Evolutionary conservation across 2,329 filamentous ascomycete genomes (phyloP).

Genomic region (Massarina eburnea): DNA sequence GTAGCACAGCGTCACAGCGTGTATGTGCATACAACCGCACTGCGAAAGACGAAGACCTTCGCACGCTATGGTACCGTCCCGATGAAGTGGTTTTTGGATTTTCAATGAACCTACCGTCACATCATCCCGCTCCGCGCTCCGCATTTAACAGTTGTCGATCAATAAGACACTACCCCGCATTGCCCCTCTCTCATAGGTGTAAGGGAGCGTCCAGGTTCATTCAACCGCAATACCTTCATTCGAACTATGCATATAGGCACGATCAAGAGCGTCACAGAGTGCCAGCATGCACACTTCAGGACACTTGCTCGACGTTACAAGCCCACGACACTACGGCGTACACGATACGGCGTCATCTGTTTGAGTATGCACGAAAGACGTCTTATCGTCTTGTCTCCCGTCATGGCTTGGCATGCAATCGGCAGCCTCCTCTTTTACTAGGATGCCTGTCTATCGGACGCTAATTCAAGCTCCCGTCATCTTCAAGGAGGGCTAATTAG

Average conservation of each 20-base stretch:
- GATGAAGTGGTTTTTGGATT: too few relatives aligned
- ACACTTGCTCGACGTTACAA: conserved; percentile 1
- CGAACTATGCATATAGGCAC: neutral
- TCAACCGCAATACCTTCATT: neutral
- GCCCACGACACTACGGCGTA: conserved; percentile 1
- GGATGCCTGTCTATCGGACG: conserved; percentile 10
- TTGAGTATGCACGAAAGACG: conserved; percentile 8
- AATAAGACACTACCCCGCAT: neutral
- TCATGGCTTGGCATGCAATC: conserved; percentile 22
- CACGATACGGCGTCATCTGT: conserved; percentile 6
- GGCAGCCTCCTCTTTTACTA: conserved; percentile 17
- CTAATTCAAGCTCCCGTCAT: conserved; percentile 21
- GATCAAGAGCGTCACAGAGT: neutral
- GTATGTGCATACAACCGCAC: too few relatives aligned
- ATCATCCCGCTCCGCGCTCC: too few relatives aligned
- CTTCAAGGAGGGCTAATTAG: conserved; percentile 18
- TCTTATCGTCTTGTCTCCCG: conserved; percentile 19
- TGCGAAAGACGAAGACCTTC: too few relatives aligned
- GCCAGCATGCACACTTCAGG: neutral
- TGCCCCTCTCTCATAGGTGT: neutral
- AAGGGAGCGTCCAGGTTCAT: neutral
- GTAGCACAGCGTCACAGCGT: too few relatives aligned
- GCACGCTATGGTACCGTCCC: neutral
- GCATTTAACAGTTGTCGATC: conserved; percentile 1
- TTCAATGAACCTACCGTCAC: too few relatives aligned